phyloP scores from a whole-genome alignment of 257 asterid genomes.

The Ligustrum vulgare region DNA sequence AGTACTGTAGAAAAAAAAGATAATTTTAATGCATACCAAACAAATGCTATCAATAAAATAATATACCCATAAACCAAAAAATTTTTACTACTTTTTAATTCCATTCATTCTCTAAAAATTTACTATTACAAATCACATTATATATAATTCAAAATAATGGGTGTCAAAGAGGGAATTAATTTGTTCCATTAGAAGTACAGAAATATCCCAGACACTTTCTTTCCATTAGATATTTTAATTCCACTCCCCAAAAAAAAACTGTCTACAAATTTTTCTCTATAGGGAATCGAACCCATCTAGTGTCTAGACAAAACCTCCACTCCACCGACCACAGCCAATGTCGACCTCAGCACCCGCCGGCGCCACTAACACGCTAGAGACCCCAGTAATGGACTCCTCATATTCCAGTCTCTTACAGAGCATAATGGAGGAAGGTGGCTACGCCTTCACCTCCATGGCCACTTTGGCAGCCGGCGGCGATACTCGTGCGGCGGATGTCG shows the following conservation, averaged over 20 bases:
- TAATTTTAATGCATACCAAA: no score
- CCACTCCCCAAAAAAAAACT: slow-evolving; percentile 9
- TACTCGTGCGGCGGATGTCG: slow-evolving; percentile 86
- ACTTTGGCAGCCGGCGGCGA: slow-evolving; percentile 74
- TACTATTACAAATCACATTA: no score
- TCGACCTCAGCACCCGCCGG: slow-evolving; percentile 18
- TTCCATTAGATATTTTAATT: slow-evolving; percentile 30
- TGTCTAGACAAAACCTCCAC: slow-evolving; percentile 18
- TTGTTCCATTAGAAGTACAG: neutral
- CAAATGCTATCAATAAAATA: no score
- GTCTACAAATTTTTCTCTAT: slow-evolving; percentile 21
- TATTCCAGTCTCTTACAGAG: slow-evolving; percentile 47
- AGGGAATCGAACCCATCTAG: slow-evolving; percentile 5
- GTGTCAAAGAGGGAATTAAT: no score
- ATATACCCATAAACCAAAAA: no score
- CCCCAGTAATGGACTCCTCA: slow-evolving; percentile 69
- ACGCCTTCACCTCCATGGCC: slow-evolving; percentile 70
- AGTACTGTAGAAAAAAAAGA: no score
- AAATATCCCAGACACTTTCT: slow-evolving; percentile 25
- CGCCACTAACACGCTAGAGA: slow-evolving; percentile 40
- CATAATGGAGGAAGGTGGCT: slow-evolving; percentile 83
- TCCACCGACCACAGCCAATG: slow-evolving; percentile 20
- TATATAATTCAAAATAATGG: no score
- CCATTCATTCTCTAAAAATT: no score
- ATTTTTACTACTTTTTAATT: no score